A percentile compares a stretch with the other conserved stretches of the same genome.
phyloP scores from a whole-genome alignment of 2,329 filamentous ascomycete genomes.

The Phialophora tarda region DNA sequence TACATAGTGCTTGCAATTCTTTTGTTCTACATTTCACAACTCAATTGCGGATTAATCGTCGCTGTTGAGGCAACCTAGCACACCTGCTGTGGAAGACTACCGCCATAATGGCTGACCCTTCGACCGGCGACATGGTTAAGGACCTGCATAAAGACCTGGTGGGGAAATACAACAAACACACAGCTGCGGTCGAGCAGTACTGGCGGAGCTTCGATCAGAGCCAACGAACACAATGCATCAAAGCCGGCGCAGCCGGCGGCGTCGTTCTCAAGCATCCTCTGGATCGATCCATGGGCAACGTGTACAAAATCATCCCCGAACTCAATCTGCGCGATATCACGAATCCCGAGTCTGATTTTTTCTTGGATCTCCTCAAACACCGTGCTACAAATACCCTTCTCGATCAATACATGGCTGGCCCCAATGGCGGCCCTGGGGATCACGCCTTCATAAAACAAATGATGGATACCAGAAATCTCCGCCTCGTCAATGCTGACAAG shows the following conservation, averaged over 20 bases:
- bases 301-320: constrained; percentile 52
- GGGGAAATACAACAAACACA: constrained; percentile 49
- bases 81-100: neutral
- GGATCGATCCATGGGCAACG: constrained; percentile 48
- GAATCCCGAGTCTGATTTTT: constrained; percentile 44
- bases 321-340: constrained; percentile 54
- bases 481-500: constrained; percentile 40
- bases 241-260: constrained; percentile 44
- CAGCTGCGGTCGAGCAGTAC: constrained; percentile 44
- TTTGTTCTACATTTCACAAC: no score
- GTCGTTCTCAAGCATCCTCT: constrained; percentile 45
- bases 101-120: neutral
- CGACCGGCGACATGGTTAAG: constrained; percentile 14
- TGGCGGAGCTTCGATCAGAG: constrained; percentile 50
- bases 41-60: no score
- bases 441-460: constrained; percentile 45
- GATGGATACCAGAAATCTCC: constrained; percentile 46
- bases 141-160: constrained; percentile 44
- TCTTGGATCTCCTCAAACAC: constrained; percentile 50
- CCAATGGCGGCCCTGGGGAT: constrained; percentile 47
- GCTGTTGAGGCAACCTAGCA: no score
- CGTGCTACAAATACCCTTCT: constrained; percentile 46
- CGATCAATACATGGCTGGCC: constrained; percentile 46
- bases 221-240: constrained; percentile 47
- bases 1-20: no score